These are phyloP conservation scores for Populus tomentosa DNA, from an alignment of 441 rosid species.

Conservation along the genomic window DNA sequence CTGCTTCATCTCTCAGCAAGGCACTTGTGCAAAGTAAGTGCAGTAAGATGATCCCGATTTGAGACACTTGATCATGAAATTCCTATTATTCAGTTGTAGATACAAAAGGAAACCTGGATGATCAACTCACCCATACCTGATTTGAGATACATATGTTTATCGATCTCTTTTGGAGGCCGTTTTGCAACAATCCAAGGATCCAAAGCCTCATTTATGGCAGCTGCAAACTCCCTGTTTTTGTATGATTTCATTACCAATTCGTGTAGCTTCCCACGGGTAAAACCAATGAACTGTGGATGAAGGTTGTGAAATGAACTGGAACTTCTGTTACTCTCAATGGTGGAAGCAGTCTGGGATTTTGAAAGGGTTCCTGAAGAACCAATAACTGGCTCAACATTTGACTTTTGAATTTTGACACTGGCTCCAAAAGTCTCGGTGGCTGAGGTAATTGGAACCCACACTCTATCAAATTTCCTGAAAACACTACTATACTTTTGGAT, in stretches of 20 bases:
- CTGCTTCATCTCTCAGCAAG: neutral
- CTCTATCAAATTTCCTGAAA: constrained; percentile 80
- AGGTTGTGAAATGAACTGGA: constrained; percentile 49
- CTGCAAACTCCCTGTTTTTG: constrained; percentile 95
- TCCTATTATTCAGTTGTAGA: no score
- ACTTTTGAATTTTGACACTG: constrained; percentile 26
- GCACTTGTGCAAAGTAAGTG: neutral
- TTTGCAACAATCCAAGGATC: constrained; percentile 96
- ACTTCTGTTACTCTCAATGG: constrained; percentile 26
- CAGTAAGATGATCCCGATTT: no score
- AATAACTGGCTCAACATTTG: constrained; percentile 30
- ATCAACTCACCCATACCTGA: constrained; percentile 48
- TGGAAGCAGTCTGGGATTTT: constrained; percentile 27
- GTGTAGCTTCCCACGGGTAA: constrained; percentile 90
- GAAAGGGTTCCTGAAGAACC: constrained; percentile 38
- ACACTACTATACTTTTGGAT: constrained; percentile 71
- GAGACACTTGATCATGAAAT: neutral
- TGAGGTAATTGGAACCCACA: constrained; percentile 82
- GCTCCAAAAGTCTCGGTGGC: constrained; percentile 43
- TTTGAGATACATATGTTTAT: constrained; percentile 69
- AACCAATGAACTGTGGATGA: constrained; percentile 97
- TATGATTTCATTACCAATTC: constrained; percentile 96
- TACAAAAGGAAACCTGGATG: no score
- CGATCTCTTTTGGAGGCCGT: constrained; percentile 90
- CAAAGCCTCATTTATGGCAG: constrained; percentile 92